Evolutionary conservation across 169 alveolate species (phyloP), one percentile per base, ranked within the genome.

Genomic region (Plasmodium inui): DNA sequence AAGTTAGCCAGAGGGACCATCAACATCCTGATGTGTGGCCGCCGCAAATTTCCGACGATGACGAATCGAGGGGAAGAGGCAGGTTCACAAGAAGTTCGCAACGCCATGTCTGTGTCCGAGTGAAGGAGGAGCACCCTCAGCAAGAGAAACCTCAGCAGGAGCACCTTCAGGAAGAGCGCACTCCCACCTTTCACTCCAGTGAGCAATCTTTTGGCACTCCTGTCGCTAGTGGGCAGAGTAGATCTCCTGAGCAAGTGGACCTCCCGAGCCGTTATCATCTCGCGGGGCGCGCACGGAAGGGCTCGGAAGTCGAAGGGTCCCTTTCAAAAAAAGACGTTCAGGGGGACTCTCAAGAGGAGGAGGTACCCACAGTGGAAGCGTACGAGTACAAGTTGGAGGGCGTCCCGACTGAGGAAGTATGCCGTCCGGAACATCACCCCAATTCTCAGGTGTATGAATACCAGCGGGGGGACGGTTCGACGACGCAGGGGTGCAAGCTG

Each of bases 401-500:
- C 70, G 76, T 55, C 17, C 37, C 10, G 32, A 32, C 55, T 53
- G 30, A n/a, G 55, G 61, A 9, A 30, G 79, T n/a, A 19, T 55
- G 34, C 61, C 14, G 26, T 14, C 55, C 0, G 6, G 74, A 81
- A 12, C 17, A 41, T 4, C 19, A 28, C 37, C 67, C 57, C n/a
- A 39, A 81, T 22, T 1, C 28, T 22, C 34, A n/a, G n/a, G 34
- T 82, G 3, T 61, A 82, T 6, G 91, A 82, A 26, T 82, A 83
- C 70, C 67, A 83, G 71, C 12, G 61, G 44, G 81, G 44, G 37
- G 73, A 39, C 3, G 67, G 30, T 61, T 57, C 71, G 12, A 30
- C 19, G 2, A 2, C 6, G 9, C 73, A 83, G 12, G 92, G 70
- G 22, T 83, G 70, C 17, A 44, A 83, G 46, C 28, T 67, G 55